Conservation (phyloP, 208 protist genomes). For the Leishmania aethiopica region DNA sequence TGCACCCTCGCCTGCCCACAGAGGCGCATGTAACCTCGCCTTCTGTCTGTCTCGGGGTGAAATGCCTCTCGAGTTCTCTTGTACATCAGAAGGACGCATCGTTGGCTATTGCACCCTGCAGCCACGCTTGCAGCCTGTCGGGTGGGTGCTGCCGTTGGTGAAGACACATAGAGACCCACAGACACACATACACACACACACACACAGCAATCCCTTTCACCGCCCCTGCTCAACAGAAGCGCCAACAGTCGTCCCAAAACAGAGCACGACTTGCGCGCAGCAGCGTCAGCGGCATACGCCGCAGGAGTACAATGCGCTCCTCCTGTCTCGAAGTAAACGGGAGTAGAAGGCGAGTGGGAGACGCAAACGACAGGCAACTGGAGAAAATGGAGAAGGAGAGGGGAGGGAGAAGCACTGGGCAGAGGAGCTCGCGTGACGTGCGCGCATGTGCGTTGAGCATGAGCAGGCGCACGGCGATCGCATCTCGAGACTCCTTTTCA, state of each 20-base stretch:
- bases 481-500: neutral
- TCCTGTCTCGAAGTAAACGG: neutral
- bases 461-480: neutral
- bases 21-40: neutral
- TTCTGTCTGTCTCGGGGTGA: neutral
- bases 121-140: neutral
- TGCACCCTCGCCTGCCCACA: neutral
- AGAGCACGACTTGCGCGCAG: neutral
- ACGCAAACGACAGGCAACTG: neutral
- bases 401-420: neutral
- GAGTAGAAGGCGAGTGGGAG: neutral
- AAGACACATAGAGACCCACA: neutral
- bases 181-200: neutral
- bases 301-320: neutral
- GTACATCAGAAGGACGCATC: neutral
- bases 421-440: neutral
- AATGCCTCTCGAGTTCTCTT: neutral
- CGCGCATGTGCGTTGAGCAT: neutral
- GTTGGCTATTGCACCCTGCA: neutral
- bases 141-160: neutral
- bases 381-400: neutral
- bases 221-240: neutral
- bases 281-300: constrained; percentile 1
- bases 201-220: neutral
- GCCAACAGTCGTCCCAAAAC: neutral